Evolutionary conservation across 139 green algal genomes (phyloP), one percentile per base, ranked within the genome.

Genomic region (Picochlorum sp.): DNA sequence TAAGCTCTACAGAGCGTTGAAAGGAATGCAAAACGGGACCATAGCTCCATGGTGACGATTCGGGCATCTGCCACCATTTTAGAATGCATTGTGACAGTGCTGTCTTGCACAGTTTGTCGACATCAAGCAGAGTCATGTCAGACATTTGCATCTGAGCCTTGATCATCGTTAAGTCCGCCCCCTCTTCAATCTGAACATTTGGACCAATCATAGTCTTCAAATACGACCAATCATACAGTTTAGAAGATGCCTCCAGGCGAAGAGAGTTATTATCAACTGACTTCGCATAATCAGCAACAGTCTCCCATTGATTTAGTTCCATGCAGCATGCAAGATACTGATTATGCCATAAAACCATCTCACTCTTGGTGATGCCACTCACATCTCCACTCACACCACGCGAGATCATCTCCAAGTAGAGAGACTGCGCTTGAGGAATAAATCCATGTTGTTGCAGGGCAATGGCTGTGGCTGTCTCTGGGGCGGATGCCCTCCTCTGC

Each of bases 301-400:
- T 59, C 29, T 97, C 89, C 93, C 93, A 99, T 65, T 97, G 89
- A 64, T 85, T 89, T 33, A 98, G 82, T 66, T 91, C 68, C 61
- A 74, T 69, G 31, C 73, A 76, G 63, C 75, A 89, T 3, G 56
- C 24, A 32, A 97, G 55, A 82, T 94, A 98, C 64, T 94, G 75
- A 54, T 85, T 65, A 43, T 88, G 76, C 85, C 85, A 94, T 24
- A 92, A 56, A n/a, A 63, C 70, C 69, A 89, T 67, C 67, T 94
- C 85, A 1, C 65, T 73, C 55, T 87, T 86, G 16, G 50, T 69
- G 13, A 68, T 30, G 0, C 65, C 65, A 24, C 33, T 35, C 13
- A 56, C 32, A 10, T 52, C 41, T 30, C 55, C 57, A 31, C 36
- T 63, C 6, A 74, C 65, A 30, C 65, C 49, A 12, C 59, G 33